Conservation (phyloP, 2,329 filamentous ascomycete species). For the Phialophora tarda region DNA sequence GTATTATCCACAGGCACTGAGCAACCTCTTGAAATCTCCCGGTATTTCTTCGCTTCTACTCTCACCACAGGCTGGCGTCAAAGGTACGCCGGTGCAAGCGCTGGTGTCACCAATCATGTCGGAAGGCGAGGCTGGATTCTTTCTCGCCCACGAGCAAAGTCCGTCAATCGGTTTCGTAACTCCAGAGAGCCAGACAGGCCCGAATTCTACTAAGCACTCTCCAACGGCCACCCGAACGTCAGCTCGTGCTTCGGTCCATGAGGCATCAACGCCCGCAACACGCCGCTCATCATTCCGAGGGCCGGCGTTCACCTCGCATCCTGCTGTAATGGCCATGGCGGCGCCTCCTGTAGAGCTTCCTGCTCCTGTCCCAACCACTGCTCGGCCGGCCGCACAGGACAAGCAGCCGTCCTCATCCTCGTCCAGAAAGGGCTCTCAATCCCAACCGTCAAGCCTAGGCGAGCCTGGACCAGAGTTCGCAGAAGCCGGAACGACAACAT, state of each 20-base stretch:
- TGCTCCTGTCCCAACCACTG: neutral
- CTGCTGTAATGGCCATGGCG: conserved; percentile 36
- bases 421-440: conserved; percentile 23
- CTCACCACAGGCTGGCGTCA: conserved; percentile 22
- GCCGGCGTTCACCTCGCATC: conserved; percentile 35
- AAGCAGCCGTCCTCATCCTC: conserved; percentile 17
- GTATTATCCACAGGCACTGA: conserved; percentile 35
- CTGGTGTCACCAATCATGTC: conserved; percentile 25
- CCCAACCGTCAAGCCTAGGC: conserved; percentile 31
- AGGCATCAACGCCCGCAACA: conserved; percentile 17
- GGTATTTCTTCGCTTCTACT: conserved; percentile 26
- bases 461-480: conserved; percentile 37
- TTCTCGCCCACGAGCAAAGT: conserved; percentile 23
- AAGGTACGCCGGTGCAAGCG: conserved; percentile 28
- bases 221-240: conserved; percentile 14
- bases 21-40: conserved; percentile 33
- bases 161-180: conserved; percentile 28
- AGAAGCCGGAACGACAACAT: conserved; percentile 21
- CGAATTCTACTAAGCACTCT: conserved; percentile 18
- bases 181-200: conserved; percentile 18
- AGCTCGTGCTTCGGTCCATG: conserved; percentile 24
- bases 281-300: conserved; percentile 27
- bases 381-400: conserved; percentile 10
- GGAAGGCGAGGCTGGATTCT: conserved; percentile 26
- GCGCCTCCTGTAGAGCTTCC: conserved; percentile 34